Evolutionary conservation across 176 grass and related monocot species (phyloP).

Genomic region (Miscanthus lutarioriparius): DNA sequence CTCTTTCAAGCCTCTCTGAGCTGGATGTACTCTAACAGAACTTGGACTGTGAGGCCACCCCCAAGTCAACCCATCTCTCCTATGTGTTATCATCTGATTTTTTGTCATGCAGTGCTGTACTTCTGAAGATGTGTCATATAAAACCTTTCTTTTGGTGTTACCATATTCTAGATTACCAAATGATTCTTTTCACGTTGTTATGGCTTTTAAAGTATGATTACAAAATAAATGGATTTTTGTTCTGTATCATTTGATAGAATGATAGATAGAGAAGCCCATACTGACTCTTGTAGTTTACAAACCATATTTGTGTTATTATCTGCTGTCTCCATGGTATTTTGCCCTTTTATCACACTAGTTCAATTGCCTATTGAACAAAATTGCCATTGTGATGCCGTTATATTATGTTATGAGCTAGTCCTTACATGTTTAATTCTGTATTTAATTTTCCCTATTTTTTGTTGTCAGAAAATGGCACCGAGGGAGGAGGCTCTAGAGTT

Average conservation of each 20-base stretch:
- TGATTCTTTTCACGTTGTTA: constrained; percentile 13
- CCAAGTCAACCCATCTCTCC: no score
- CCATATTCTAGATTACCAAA: not conserved
- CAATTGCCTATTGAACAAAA: not conserved
- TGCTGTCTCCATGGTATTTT: not conserved
- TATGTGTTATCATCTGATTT: no score
- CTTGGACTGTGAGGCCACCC: not conserved
- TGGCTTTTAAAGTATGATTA: not conserved
- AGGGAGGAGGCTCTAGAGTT: constrained; percentile 72
- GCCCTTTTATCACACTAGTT: not conserved
- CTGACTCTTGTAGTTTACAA: constrained; percentile 1
- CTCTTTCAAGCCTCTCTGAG: no score
- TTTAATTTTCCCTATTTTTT: constrained; percentile 9
- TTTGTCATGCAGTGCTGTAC: no score
- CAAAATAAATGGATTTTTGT: constrained; percentile 10
- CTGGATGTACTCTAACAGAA: not conserved
- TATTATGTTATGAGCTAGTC: not conserved
- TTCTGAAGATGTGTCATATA: no score
- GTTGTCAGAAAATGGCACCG: constrained; percentile 68
- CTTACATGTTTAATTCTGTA: constrained; percentile 25
- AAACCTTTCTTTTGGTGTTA: constrained; percentile 10
- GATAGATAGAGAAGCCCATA: constrained; percentile 2
- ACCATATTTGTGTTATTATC: constrained; percentile 12
- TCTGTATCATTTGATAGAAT: constrained; percentile 9
- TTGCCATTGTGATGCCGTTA: no score